Evolutionary conservation across 1,284 basidiomycete species (phyloP).

Genomic region (Ganoderma multipileum): DNA sequence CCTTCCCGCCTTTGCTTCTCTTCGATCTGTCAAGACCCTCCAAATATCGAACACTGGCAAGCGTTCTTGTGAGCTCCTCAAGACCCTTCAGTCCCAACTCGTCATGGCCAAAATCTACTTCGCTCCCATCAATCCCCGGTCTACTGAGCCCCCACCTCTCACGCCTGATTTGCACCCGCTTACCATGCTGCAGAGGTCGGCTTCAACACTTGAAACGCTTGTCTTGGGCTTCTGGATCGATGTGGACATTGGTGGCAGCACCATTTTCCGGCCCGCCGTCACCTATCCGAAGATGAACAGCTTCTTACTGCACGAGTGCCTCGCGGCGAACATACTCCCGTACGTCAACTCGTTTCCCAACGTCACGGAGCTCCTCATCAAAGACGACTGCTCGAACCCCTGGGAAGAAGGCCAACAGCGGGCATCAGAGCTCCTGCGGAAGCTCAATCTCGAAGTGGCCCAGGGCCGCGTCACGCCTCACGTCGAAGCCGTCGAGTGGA

Average conservation of each 20-base stretch:
- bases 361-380: background rate
- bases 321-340: background rate
- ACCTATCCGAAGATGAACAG: background rate
- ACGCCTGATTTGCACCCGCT: background rate
- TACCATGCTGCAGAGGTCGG: background rate
- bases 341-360: background rate
- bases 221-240: background rate
- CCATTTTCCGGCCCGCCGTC: background rate
- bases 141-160: background rate
- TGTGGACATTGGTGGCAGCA: background rate
- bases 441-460: background rate
- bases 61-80: background rate
- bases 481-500: background rate
- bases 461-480: background rate
- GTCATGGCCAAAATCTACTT: background rate
- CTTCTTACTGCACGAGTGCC: background rate
- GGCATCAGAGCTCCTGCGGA: background rate
- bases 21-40: background rate
- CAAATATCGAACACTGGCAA: background rate
- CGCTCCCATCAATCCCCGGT: background rate
- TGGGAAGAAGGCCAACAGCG: background rate
- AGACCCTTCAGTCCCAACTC: background rate
- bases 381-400: background rate
- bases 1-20: background rate
- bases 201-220: background rate